phyloP scores from a whole-genome alignment of 768 basidiomycete species.

The Termitomyces sp. region DNA sequence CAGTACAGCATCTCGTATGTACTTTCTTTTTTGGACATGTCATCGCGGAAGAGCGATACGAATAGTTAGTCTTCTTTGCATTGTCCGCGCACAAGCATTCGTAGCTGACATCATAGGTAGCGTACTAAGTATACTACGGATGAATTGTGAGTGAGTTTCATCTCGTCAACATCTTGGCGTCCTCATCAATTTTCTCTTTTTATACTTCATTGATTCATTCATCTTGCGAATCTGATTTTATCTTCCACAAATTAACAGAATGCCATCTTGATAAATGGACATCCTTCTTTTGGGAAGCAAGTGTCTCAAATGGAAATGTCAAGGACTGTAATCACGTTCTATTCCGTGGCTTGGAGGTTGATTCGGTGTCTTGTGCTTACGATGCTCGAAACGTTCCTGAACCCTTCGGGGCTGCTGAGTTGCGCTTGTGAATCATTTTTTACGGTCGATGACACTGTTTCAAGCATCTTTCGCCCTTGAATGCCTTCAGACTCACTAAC shows the following conservation, averaged over 20 bases:
- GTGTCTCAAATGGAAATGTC: not conserved
- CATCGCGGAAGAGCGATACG: not conserved
- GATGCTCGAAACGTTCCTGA: too few relatives aligned
- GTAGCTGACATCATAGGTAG: not conserved
- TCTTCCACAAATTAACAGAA: conserved; percentile 28
- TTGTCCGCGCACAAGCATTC: too few relatives aligned
- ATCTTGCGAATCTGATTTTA: conserved; percentile 36
- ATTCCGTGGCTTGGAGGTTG: not conserved
- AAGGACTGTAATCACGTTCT: not conserved
- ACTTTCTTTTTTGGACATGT: not conserved
- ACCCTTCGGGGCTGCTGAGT: not conserved
- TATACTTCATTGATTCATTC: conserved; percentile 32
- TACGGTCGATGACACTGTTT: not conserved
- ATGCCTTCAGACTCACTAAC: not conserved
- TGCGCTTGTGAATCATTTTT: not conserved
- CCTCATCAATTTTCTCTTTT: conserved; percentile 9
- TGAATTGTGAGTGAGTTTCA: not conserved
- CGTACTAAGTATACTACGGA: not conserved
- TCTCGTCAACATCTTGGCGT: not conserved
- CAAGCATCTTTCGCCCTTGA: not conserved
- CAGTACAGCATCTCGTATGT: not conserved
- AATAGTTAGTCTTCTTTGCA: not conserved
- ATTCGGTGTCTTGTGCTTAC: too few relatives aligned
- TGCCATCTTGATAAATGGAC: conserved; percentile 18
- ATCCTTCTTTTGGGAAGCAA: conserved; percentile 10